Evolutionary conservation across 2,329 filamentous ascomycete genomes (phyloP), one percentile per base, ranked within the genome.

Genomic region (Epichloe aotearoae): DNA sequence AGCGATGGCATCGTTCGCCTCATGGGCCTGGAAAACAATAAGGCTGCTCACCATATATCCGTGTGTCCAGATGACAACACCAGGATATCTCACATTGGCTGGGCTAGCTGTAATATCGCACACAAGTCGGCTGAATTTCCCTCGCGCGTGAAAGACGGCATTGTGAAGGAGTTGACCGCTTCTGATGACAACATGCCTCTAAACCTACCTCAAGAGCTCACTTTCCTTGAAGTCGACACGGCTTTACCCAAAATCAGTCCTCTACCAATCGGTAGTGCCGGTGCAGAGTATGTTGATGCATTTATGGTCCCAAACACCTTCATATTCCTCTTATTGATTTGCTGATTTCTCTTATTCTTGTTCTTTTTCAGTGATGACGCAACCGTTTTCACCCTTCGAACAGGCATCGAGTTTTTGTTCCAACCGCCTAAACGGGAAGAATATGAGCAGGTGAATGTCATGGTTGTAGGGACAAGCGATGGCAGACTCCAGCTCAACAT

Each of bases 1-100:
- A 88, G 79, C 57, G 88, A 95, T 69, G 86, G 86, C 30, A 78
- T 79, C 6, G 79, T 93, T 19, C 82, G 88, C 52, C 69, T 95
- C 37, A 77, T 91, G 64, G 86, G 85, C 53, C 70, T 88, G 20
- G 88, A 93, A 64, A 90, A 81, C 58, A 86, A 82, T 64, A 95
- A 91, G 67, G 79, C 84, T 12, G 81, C 89, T 19, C 85, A 93
- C 64, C 80, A 85, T 59, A 83, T 87, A 59, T 67, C 67, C 15
- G 69, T 82, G 50, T 73, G 69, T 59, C 71, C 71, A 46, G 67
- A 65, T 40, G 59, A 61, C 54, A 67, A 67, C 43, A 63, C 63
- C 43, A 69, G 57, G 57, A 73, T 80, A 56, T 71, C 69, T n/a
- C 72, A 73, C 52, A 75, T 80, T 52, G 73, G 70, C 51, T 80